Percentiles rank a stretch among this genome's conserved stretches.
Conservation (phyloP, 345 rosid genomes). For the Laguncularia racemosa region DNA sequence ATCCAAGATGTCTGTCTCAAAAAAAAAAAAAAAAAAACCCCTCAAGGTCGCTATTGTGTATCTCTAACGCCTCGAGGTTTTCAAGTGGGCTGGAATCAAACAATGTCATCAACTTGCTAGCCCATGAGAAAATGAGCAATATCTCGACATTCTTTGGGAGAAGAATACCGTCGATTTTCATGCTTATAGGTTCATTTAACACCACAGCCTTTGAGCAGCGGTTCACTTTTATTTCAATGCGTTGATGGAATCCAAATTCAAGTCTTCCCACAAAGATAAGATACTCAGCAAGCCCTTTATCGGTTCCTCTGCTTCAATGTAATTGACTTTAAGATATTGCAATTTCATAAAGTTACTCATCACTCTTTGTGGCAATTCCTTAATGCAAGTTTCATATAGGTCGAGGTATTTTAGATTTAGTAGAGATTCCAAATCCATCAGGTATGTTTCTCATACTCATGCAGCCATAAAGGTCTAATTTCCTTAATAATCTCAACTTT, state of each 20-base stretch:
- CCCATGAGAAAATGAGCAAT: too few relatives aligned
- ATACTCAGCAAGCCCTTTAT: too few relatives aligned
- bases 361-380: not conserved
- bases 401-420: slow-evolving; percentile 12
- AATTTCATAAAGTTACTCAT: slow-evolving; percentile 1
- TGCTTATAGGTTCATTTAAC: too few relatives aligned
- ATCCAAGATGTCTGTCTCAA: not conserved
- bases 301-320: slow-evolving; percentile 7
- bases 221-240: too few relatives aligned
- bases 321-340: not conserved
- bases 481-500: slow-evolving; percentile 5
- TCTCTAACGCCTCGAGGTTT: not conserved
- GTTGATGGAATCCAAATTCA: too few relatives aligned
- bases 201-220: too few relatives aligned
- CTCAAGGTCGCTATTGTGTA: slow-evolving; percentile 1
- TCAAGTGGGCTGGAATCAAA: not conserved
- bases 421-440: slow-evolving; percentile 13
- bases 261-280: too few relatives aligned
- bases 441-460: slow-evolving; percentile 5
- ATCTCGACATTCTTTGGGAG: too few relatives aligned
- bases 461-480: slow-evolving; percentile 10
- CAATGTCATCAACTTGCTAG: too few relatives aligned
- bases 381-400: not conserved
- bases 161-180: too few relatives aligned
- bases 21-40: too few relatives aligned